phyloP scores from a whole-genome alignment of 345 rosid species.

The Murraya koenigii region DNA sequence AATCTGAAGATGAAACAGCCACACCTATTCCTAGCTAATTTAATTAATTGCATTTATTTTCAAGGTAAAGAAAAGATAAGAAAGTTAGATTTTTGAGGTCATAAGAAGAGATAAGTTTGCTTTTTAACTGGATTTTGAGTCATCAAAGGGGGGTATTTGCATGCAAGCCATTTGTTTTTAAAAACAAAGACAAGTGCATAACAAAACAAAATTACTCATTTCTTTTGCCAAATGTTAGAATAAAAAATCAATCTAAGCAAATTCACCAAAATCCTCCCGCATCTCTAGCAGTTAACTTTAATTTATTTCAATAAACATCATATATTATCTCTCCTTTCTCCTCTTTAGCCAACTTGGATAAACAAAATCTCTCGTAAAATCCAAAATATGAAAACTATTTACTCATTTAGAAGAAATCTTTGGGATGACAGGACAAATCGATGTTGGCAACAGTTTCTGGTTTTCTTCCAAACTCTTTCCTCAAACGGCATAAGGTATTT shows the following conservation, averaged over 20 bases:
- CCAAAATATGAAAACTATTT: background rate
- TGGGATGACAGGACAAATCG: background rate
- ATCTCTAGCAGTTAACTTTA: background rate
- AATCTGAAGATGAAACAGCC: too few relatives aligned
- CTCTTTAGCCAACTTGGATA: background rate
- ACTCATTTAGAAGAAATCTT: background rate
- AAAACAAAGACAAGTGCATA: constrained; percentile 3
- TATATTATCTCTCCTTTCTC: background rate
- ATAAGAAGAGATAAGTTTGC: too few relatives aligned
- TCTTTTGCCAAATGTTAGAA: background rate
- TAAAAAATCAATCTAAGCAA: background rate
- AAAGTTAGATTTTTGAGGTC: too few relatives aligned
- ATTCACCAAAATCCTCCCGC: background rate
- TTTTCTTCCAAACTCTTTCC: background rate
- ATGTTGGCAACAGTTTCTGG: background rate
- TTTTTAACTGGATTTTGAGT: background rate
- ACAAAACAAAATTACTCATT: background rate
- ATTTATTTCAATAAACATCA: background rate
- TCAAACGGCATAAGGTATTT: background rate
- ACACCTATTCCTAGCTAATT: too few relatives aligned
- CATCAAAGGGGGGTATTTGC: background rate
- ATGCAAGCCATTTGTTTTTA: constrained; percentile 2
- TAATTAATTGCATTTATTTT: too few relatives aligned
- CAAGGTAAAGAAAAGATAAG: too few relatives aligned
- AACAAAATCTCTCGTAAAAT: background rate